Evolutionary conservation across 768 basidiomycete genomes (phyloP), one percentile per base, ranked within the genome.

Genomic region (Naematelia encephala): DNA sequence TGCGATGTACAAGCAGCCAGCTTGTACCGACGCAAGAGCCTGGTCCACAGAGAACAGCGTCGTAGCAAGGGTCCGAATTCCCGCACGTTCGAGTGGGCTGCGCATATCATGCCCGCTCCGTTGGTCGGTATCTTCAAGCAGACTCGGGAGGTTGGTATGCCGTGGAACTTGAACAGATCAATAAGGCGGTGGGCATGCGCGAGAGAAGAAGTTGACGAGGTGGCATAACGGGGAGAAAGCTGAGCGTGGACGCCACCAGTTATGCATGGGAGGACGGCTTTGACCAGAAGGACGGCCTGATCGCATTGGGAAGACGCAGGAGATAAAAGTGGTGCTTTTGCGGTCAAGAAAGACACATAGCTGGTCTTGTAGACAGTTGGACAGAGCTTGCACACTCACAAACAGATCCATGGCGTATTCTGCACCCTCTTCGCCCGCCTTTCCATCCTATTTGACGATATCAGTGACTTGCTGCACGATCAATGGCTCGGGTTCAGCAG

Each of bases 101-200:
- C 83, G 1, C 84, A 83, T 4, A 81, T 53, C 47, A 84, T 72
- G 1, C 80, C 80, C 61, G 82, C 80, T 1, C 82, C 81, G 0
- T 82, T 84, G 12, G 80, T 76, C 16, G 83, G 83, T 34, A 85
- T 83, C 69, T 84, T 85, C 72, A 85, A 81, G 67, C 83, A 84
- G n/a, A 82, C 81, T 2, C 82, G 79, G n/a, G n/a, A n/a, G n/a
- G n/a, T 22, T 22, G 50, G 29, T 49, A 67, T 68, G 10, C 66
- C 65, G 22, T 62, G 61, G n/a, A 53, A 46, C 3, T 49, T 51
- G 48, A 63, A 66, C 13, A 51, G 53, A 13, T 43, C 28, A 12
- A 54, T 60, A 43, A 63, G 66, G 26, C 56, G 56, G 5, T 50
- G 46, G 25, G 62, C 66, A 25, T 69, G 62, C 22, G 26, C 45